These are phyloP conservation scores for Bimuria novae-zelandiae DNA, from an alignment of 2,329 filamentous ascomycete genomes.

Conservation along the genomic window DNA sequence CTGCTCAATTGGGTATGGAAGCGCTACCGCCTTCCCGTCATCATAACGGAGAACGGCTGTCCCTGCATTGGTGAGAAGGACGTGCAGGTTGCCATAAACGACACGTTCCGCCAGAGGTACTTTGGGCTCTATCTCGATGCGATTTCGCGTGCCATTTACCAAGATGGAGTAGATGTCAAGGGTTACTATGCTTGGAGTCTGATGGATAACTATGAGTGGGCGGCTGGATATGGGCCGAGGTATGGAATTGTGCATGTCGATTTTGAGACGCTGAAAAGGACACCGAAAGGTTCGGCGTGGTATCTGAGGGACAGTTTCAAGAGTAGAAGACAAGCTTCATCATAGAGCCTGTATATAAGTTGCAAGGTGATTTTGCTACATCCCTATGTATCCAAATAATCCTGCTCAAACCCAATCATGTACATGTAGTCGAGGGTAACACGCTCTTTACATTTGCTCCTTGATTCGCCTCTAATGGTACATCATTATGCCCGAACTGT, in stretches of 20 bases:
- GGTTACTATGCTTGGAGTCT: constrained; percentile 3
- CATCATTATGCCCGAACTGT: not conserved
- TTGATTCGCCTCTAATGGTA: not conserved
- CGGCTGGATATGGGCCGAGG: not conserved
- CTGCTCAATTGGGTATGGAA: not conserved
- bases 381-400: not conserved
- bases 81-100: not conserved
- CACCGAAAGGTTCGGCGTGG: not conserved
- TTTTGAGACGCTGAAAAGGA: not conserved
- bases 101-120: not conserved
- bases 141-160: not conserved
- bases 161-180: not conserved
- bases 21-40: not conserved
- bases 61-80: not conserved
- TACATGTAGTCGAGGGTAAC: not conserved
- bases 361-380: not conserved
- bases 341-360: not conserved
- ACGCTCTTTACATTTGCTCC: not conserved
- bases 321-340: not conserved
- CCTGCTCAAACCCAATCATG: not conserved
- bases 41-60: constrained; percentile 1
- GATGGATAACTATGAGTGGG: constrained; percentile 5
- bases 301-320: constrained; percentile 1
- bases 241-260: not conserved
- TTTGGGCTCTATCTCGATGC: not conserved